Conservation (phyloP, 192 early-diverging fungal genomes). For the Funneliformis mosseae region DNA sequence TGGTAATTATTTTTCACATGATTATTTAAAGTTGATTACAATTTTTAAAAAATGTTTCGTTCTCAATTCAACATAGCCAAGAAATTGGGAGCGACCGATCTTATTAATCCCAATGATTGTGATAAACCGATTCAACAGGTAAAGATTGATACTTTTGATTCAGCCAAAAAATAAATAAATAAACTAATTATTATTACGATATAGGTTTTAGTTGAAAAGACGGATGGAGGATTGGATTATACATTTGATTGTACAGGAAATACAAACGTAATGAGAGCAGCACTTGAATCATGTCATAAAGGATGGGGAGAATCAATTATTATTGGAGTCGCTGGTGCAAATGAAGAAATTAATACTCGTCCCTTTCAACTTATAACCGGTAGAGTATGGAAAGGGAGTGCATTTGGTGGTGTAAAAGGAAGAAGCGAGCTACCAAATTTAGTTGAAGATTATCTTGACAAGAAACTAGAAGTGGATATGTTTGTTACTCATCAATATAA, state of each 20-base stretch:
- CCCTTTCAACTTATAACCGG: constrained; percentile 98
- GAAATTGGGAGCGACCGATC: too few species aligned
- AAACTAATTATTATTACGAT: not conserved
- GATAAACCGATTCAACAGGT: constrained; percentile 59
- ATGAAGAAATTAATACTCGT: constrained; percentile 90
- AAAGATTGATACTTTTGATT: constrained; percentile 13
- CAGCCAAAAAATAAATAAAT: not conserved
- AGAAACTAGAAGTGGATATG: constrained; percentile 89
- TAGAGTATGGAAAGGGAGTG: constrained; percentile 93
- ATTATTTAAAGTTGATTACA: too few species aligned
- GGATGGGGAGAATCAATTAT: constrained; percentile 92
- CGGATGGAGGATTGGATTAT: constrained; percentile 95
- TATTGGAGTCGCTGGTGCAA: constrained; percentile 90
- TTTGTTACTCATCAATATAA: constrained; percentile 84
- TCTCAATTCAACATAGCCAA: too few species aligned
- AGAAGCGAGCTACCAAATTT: constrained; percentile 84
- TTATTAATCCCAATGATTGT: too few species aligned
- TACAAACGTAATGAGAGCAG: constrained; percentile 90
- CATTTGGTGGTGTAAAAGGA: constrained; percentile 98
- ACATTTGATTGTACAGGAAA: constrained; percentile 97
- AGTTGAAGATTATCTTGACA: constrained; percentile 83
- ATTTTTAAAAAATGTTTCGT: too few species aligned
- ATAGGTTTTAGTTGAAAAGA: constrained; percentile 82
- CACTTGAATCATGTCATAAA: constrained; percentile 85
- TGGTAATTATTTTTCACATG: too few species aligned